Conservation (phyloP, 2,329 filamentous ascomycete genomes). For the Coniella lustricola region DNA sequence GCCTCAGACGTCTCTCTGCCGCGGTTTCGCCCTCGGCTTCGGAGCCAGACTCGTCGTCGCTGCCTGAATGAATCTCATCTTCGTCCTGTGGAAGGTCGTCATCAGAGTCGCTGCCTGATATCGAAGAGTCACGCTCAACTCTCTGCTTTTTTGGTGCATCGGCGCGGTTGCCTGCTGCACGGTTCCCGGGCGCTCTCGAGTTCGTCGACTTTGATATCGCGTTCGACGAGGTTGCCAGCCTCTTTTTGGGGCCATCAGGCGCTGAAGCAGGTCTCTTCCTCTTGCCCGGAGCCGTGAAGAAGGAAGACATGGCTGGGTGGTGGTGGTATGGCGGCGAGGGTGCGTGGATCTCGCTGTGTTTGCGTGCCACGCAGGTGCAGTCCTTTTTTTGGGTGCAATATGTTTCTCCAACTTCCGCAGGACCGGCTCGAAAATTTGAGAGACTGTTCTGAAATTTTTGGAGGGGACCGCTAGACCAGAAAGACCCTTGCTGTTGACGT, state of each 20-base stretch:
- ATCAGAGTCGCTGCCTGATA: constrained; percentile 75
- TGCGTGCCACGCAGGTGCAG: constrained; percentile 3
- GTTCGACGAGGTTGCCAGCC: constrained; percentile 42
- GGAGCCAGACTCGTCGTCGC: constrained; percentile 57
- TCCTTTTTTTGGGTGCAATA: constrained; percentile 2
- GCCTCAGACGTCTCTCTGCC: constrained; percentile 74
- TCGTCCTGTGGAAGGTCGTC: constrained; percentile 37
- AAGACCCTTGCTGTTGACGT: not conserved
- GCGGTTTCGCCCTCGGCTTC: constrained; percentile 81
- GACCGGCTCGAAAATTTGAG: constrained; percentile 14
- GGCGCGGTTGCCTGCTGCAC: constrained; percentile 22
- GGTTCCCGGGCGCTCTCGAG: constrained; percentile 29
- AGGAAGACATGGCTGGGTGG: constrained; percentile 70
- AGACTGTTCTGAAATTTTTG: constrained; percentile 7
- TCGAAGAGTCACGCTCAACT: constrained; percentile 62
- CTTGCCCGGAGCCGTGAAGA: constrained; percentile 91
- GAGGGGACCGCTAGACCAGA: constrained; percentile 2
- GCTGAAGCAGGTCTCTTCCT: constrained; percentile 61
- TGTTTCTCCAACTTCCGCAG: constrained; percentile 7
- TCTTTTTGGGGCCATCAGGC: constrained; percentile 52
- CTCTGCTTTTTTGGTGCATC: constrained; percentile 32
- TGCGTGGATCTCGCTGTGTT: constrained; percentile 20
- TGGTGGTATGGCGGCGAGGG: constrained; percentile 16
- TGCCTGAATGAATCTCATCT: constrained; percentile 24
- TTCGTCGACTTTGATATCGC: constrained; percentile 30